Base-by-base conservation (phyloP, 441 rosid species). In the Arabidopsis hybrid region DNA sequence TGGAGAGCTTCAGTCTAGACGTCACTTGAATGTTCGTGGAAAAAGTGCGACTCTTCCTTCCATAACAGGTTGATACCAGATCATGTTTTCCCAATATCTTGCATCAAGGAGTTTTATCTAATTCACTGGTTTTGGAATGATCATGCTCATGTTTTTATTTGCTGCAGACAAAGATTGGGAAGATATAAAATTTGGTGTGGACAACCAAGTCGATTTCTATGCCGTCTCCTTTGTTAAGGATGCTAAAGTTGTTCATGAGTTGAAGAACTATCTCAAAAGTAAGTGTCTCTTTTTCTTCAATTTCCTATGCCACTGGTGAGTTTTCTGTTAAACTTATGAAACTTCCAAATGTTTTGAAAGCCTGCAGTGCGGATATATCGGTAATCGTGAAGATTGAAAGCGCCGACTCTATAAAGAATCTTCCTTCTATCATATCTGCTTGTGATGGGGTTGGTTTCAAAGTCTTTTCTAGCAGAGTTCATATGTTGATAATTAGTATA, bases 171-270 rank as follows among this genome's bases (percentile, higher is more conserved):
- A 90, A 80, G 97, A 94, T 82, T 94, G 99, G 97, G 99, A 90
- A 81, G 99, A 94, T 80, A 94, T 94, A 49, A 94, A 92, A 79
- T 94, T 94, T 77, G 97, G 99, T 63, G 95, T 94, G 79, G 99
- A 94, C 77, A 92, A 94, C 82, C 84, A 90, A 86, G 97, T 92
- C n/a, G 99, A 95, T 84, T 95, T 88, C 78, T 95, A 92, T 78
- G 99, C 99, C 6, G 95, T 94, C 50, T 94, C 99, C 40, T 94
- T 94, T 76, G 99, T 94, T 52, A 94, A 94, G 81, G 99, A 94
- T 85, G 99, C 99, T 74, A 79, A 89, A 83, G 99, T 95, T 77
- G 92, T 92, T 53, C 87, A 86, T 65, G 94, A 89, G 81, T 75
- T 95, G 82, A 90, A 94, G 82, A 90, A 84, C 77, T 95, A 88